Evolutionary conservation across 2,329 filamentous ascomycete genomes (phyloP).

Genomic region (Dothideomycetes sp.): DNA sequence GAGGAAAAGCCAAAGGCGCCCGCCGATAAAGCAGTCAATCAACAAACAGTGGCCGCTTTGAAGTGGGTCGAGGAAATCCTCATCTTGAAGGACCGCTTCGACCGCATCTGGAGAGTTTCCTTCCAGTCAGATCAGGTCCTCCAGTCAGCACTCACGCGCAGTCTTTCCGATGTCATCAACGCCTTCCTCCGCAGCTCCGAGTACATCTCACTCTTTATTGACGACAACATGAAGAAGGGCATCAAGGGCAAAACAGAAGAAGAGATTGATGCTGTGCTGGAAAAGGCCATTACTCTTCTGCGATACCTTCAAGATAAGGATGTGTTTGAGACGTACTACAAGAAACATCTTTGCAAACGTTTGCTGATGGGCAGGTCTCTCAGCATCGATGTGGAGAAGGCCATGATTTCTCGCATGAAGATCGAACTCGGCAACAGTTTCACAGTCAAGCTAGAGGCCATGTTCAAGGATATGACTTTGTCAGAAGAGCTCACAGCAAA

Average conservation of each 20-base stretch:
- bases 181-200: slow-evolving; percentile 73
- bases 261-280: slow-evolving; percentile 73
- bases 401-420: slow-evolving; percentile 96
- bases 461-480: slow-evolving; percentile 93
- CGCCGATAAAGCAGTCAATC: slow-evolving; percentile 44
- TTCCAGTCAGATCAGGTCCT: slow-evolving; percentile 67
- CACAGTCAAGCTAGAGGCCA: slow-evolving; percentile 84
- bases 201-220: slow-evolving; percentile 91
- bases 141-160: slow-evolving; percentile 72
- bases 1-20: slow-evolving; percentile 39
- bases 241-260: slow-evolving; percentile 85
- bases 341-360: slow-evolving; percentile 85
- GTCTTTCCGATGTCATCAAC: slow-evolving; percentile 91
- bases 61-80: slow-evolving; percentile 94
- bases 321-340: slow-evolving; percentile 93
- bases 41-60: slow-evolving; percentile 77
- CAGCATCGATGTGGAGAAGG: slow-evolving; percentile 84
- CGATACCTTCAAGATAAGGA: slow-evolving; percentile 88
- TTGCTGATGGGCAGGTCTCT: slow-evolving; percentile 81
- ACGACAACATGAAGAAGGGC: slow-evolving; percentile 89
- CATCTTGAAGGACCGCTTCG: slow-evolving; percentile 77
- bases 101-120: slow-evolving; percentile 61
- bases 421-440: slow-evolving; percentile 91
- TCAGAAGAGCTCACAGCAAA: slow-evolving; percentile 71
- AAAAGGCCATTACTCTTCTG: slow-evolving; percentile 80